These are phyloP conservation scores for Triticum turgidum DNA, from an alignment of 176 grass and related monocot species.

Conservation along the genomic window DNA sequence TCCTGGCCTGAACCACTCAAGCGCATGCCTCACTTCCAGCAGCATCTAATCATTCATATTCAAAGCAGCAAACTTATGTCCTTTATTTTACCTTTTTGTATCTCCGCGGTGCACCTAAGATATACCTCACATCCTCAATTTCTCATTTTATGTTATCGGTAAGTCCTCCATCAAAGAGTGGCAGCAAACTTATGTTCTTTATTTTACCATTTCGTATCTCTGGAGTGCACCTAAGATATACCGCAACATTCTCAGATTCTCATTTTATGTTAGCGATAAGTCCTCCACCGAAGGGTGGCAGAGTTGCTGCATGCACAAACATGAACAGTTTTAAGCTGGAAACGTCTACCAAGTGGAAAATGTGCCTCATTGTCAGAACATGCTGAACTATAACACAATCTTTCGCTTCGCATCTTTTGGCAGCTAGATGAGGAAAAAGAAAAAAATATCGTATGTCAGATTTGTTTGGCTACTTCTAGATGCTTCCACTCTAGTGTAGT, in stretches of 20 bases:
- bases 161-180: neutral
- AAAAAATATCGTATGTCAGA: no score
- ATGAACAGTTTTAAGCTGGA: neutral
- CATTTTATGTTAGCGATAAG: neutral
- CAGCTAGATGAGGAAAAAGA: no score
- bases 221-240: neutral
- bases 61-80: neutral
- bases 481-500: no score
- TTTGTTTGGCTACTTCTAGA: no score
- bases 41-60: no score
- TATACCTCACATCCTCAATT: constrained; percentile 4
- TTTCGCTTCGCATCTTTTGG: neutral
- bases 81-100: neutral
- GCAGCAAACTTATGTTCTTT: neutral
- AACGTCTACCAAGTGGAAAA: neutral
- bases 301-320: neutral
- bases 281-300: neutral
- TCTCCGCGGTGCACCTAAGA: neutral
- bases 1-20: no score
- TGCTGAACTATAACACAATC: neutral
- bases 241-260: neutral
- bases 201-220: neutral
- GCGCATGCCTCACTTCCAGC: no score
- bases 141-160: neutral
- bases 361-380: neutral